phyloP scores from a whole-genome alignment of 139 green algal species.

The Desmodesmus armatus region DNA sequence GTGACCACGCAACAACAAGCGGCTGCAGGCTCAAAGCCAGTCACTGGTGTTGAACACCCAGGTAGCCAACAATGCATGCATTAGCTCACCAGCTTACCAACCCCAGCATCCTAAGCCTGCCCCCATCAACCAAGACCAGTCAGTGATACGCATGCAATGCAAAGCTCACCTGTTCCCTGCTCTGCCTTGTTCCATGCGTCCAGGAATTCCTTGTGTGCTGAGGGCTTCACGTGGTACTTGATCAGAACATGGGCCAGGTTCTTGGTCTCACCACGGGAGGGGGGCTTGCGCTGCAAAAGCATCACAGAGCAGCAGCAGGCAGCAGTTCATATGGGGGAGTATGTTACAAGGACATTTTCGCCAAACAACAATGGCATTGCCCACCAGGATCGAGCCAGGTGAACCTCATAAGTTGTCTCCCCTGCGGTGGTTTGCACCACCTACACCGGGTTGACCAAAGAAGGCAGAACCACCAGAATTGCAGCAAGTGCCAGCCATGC shows the following conservation, averaged over 20 bases:
- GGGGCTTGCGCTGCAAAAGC: background rate
- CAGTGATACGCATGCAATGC: background rate
- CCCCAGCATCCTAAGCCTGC: too few species aligned
- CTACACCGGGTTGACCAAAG: too few species aligned
- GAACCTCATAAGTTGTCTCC: too few species aligned
- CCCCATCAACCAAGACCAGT: too few species aligned
- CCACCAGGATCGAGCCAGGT: too few species aligned
- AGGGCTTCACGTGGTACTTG: background rate
- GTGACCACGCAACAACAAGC: background rate
- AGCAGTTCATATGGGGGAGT: background rate
- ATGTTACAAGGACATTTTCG: background rate
- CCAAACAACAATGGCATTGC: too few species aligned
- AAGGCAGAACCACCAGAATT: too few species aligned
- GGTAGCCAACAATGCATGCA: background rate
- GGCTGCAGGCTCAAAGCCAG: background rate
- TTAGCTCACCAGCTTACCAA: background rate
- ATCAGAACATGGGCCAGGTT: slow-evolving; percentile 7
- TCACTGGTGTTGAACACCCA: background rate
- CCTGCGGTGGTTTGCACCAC: too few species aligned
- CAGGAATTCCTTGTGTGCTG: background rate
- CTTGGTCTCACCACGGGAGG: background rate
- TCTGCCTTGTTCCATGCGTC: slow-evolving; percentile 17
- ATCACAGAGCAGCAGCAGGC: background rate
- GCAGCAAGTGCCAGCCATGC: too few species aligned
- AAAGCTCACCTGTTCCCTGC: background rate